phyloP scores from a whole-genome alignment of 768 basidiomycete genomes.

The Lentinula detonsa region DNA sequence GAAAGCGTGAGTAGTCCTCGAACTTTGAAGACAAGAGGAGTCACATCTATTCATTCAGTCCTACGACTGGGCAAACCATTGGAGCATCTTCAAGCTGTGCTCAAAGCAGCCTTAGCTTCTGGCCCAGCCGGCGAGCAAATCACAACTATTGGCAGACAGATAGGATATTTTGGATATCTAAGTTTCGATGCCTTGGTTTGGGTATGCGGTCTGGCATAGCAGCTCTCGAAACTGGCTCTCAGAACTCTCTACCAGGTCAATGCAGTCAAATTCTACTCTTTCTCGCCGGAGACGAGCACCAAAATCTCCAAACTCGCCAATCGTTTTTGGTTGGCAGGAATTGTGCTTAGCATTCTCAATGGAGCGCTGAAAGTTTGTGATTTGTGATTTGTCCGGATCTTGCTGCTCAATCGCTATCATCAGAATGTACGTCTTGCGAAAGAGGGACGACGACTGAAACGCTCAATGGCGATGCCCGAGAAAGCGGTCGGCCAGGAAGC shows the following conservation, averaged over 20 bases:
- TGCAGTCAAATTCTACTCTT: slow-evolving; percentile 54
- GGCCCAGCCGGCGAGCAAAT: slow-evolving; percentile 65
- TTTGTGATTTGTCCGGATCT: not conserved
- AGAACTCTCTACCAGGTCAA: slow-evolving; percentile 42
- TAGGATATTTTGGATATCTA: slow-evolving; percentile 87
- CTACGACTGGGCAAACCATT: slow-evolving; percentile 90
- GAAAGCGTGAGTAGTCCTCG: slow-evolving; percentile 61
- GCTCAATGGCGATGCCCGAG: slow-evolving; percentile 44
- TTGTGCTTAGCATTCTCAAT: slow-evolving; percentile 71
- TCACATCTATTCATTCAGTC: slow-evolving; percentile 39
- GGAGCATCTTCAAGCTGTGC: slow-evolving; percentile 88
- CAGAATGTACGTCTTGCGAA: slow-evolving; percentile 58
- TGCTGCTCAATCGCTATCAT: not conserved
- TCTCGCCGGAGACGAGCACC: slow-evolving; percentile 55
- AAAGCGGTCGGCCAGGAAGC: slow-evolving; percentile 65
- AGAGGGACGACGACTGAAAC: slow-evolving; percentile 49
- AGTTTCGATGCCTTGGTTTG: slow-evolving; percentile 79
- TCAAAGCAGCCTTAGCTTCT: slow-evolving; percentile 57
- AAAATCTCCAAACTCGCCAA: slow-evolving; percentile 62
- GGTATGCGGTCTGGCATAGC: slow-evolving; percentile 42
- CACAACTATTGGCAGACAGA: slow-evolving; percentile 73
- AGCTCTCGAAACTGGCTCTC: not conserved
- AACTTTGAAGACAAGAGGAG: not conserved
- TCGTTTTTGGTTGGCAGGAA: slow-evolving; percentile 86
- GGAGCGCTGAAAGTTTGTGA: slow-evolving; percentile 56